Percentiles rank a stretch among this genome's conserved stretches.
Evolutionary conservation across 176 grass and related monocot species (phyloP).

Genomic region (Juncus effusus): DNA sequence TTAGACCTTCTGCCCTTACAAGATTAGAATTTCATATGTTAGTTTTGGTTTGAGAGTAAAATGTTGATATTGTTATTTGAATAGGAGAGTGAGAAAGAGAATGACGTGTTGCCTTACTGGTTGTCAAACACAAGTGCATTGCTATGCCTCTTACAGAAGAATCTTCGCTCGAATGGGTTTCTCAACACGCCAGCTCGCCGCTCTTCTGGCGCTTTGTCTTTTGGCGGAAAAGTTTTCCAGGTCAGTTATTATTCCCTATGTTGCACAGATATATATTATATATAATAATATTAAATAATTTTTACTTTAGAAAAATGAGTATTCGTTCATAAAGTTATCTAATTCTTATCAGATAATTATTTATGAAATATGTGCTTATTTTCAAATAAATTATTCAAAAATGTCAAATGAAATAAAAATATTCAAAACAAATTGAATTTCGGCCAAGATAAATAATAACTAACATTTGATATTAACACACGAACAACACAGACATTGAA

Average conservation of each 20-base stretch:
- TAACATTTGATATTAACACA: too few relatives aligned
- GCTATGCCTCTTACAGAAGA: slow-evolving; percentile 90
- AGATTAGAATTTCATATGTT: background rate
- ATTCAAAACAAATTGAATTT: too few relatives aligned
- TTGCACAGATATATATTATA: too few relatives aligned
- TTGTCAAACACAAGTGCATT: slow-evolving; percentile 83
- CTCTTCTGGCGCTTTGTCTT: slow-evolving; percentile 38
- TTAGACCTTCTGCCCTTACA: too few relatives aligned
- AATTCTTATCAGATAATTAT: too few relatives aligned
- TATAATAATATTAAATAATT: too few relatives aligned
- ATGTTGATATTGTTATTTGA: slow-evolving; percentile 6
- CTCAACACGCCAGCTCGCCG: slow-evolving; percentile 69
- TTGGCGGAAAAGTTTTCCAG: slow-evolving; percentile 51
- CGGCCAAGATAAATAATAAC: too few relatives aligned
- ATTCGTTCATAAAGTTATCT: too few relatives aligned
- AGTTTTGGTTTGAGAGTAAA: slow-evolving; percentile 5
- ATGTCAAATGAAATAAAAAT: too few relatives aligned
- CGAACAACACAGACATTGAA: slow-evolving; percentile 40
- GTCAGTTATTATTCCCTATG: slow-evolving; percentile 29
- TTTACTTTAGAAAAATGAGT: too few relatives aligned
- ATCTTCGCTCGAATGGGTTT: slow-evolving; percentile 80
- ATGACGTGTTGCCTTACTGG: slow-evolving; percentile 76
- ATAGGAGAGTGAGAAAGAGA: slow-evolving; percentile 60
- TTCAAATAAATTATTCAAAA: too few relatives aligned
- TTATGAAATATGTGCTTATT: too few relatives aligned